Evolutionary conservation across 78 protist species (phyloP), one percentile per base, ranked within the genome.

Genomic region (Diacronema lutheri): DNA sequence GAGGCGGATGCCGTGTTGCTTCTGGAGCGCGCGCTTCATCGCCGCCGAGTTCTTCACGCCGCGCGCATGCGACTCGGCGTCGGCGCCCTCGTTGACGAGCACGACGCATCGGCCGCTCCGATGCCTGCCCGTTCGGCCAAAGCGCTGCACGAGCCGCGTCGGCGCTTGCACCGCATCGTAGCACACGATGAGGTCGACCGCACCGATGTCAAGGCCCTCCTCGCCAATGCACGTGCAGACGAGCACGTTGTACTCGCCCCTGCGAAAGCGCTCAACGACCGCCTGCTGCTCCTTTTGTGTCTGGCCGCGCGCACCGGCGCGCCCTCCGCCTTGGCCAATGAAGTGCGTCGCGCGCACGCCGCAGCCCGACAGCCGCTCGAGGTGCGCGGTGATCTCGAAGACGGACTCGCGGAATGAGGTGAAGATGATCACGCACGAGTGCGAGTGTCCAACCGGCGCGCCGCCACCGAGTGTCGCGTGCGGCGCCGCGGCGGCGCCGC

Each of bases 181-280:
- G 77, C 91, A 88, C 14, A 97, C 90, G 12, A 96, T 95, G 21
- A 97, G 87, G 76, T 97, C 98, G 14, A 96, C 98, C 31, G 95
- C 95, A 26, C 89, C 81, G 20, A 93, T 88, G 77, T 93, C 96
- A 13, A 93, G 84, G 16, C 96, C 96, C 73, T 97, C 99, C 56
- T 97, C 99, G 55, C 98, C 99, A 37, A 97, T 92, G 74, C 88
- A 88, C 19, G 99, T 98, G 20, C 97, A 60, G 11, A 97, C 98
- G 25, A 97, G 72, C 4, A 90, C 86, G 87, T 96, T 97, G 90
- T 40, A 71, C 14, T 4, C 33, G 60, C 99, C 98, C 26, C 19
- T 0, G 25, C 73, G 29, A 78, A 97, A 97, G 29, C 64, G 16
- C 13, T 21, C 13, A 46, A 97, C 21, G 23, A 73, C 68, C 7